Percentiles rank a stretch among this genome's conserved stretches.
These are phyloP conservation scores for Lizonia empirigonia DNA, from an alignment of 2,329 filamentous ascomycete genomes.

Conservation along the genomic window DNA sequence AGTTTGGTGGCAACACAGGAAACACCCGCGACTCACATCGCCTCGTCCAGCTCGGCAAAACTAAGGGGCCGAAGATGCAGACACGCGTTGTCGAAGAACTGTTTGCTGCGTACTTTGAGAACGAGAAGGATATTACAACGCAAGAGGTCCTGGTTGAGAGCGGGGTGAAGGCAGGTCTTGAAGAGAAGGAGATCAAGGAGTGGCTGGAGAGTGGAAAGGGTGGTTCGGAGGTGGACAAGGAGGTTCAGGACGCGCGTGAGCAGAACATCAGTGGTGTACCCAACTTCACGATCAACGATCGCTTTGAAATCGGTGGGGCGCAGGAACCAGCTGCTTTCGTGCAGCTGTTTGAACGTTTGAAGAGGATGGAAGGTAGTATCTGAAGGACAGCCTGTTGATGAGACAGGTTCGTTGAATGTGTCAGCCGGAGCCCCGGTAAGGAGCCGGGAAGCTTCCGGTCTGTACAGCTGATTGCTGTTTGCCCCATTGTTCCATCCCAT, in stretches of 20 bases:
- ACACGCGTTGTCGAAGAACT: slow-evolving; percentile 49
- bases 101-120: slow-evolving; percentile 53
- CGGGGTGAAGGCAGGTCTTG: slow-evolving; percentile 53
- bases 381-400: background rate
- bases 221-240: slow-evolving; percentile 53
- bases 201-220: slow-evolving; percentile 54
- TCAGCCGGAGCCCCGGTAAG: no score
- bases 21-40: slow-evolving; percentile 82
- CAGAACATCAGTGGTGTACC: slow-evolving; percentile 71
- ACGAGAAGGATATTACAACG: slow-evolving; percentile 55
- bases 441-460: no score
- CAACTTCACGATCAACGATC: slow-evolving; percentile 73
- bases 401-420: background rate
- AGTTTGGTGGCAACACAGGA: slow-evolving; percentile 72
- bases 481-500: no score
- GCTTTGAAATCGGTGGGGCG: slow-evolving; percentile 71
- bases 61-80: slow-evolving; percentile 58
- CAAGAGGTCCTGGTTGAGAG: slow-evolving; percentile 49
- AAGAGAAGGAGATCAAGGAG: slow-evolving; percentile 50
- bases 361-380: slow-evolving; percentile 48
- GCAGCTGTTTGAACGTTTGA: slow-evolving; percentile 67
- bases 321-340: slow-evolving; percentile 72
- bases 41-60: slow-evolving; percentile 68
- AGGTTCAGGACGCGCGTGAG: slow-evolving; percentile 51
- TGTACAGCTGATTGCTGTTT: no score